These are phyloP conservation scores for peach (Prunus persica) DNA, from an alignment of 306 rosid species.

Conservation along the genomic window DNA sequence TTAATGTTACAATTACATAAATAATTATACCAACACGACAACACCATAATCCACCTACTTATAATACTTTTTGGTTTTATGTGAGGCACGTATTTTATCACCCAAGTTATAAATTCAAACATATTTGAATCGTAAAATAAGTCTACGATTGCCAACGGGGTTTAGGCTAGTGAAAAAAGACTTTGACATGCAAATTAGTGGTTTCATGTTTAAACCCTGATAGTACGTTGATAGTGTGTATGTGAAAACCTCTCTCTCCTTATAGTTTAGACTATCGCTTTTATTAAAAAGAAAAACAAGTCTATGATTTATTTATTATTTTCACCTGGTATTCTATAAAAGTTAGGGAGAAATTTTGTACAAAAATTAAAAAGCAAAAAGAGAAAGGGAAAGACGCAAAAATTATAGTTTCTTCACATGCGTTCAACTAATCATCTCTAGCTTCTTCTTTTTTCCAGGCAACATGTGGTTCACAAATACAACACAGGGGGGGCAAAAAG, in stretches of 20 bases:
- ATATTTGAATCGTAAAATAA: neutral
- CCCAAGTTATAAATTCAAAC: too few species aligned
- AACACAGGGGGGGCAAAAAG: neutral
- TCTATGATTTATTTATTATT: neutral
- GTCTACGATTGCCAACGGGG: fast-evolving
- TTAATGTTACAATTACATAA: neutral
- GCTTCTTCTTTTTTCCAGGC: neutral
- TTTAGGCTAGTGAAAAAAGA: fast-evolving
- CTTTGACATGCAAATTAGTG: fast-evolving
- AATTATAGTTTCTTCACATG: slow-evolving; percentile 15
- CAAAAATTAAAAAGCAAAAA: neutral
- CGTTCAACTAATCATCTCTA: slow-evolving; percentile 4
- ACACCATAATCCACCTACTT: neutral
- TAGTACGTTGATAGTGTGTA: too few species aligned
- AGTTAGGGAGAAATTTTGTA: neutral
- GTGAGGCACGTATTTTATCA: too few species aligned
- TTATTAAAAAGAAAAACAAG: too few species aligned
- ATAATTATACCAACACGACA: neutral
- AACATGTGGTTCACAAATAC: slow-evolving; percentile 14
- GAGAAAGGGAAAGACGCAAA: neutral
- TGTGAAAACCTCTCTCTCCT: fast-evolving
- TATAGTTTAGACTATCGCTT: too few species aligned
- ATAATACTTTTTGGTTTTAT: too few species aligned
- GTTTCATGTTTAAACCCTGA: fast-evolving
- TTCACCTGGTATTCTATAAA: neutral